phyloP scores from a whole-genome alignment of 2,329 filamentous ascomycete species.

The Nigrospora sphaerica region DNA sequence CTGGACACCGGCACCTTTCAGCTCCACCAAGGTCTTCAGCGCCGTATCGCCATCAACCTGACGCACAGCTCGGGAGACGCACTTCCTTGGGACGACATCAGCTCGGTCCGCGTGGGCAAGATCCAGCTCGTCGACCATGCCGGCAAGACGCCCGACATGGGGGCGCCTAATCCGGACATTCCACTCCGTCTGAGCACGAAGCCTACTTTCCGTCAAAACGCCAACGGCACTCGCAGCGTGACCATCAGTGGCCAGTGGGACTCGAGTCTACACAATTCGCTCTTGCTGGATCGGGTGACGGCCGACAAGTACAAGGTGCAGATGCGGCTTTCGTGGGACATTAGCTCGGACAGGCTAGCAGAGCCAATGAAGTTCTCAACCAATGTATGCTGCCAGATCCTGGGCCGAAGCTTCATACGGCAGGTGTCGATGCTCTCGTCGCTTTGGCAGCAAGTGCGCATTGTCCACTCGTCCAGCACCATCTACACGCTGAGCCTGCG shows the following conservation, averaged over 20 bases:
- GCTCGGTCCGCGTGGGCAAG: conserved; percentile 67
- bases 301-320: conserved; percentile 90
- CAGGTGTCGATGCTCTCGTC: conserved; percentile 82
- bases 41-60: conserved; percentile 80
- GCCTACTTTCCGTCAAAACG: conserved; percentile 75
- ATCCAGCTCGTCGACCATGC: conserved; percentile 78
- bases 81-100: conserved; percentile 82
- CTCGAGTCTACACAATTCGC: conserved; percentile 82
- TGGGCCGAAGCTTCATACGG: conserved; percentile 76
- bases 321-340: conserved; percentile 79
- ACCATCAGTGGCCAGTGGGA: conserved; percentile 94
- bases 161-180: conserved; percentile 65
- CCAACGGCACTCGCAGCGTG: conserved; percentile 83
- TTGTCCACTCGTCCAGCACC: conserved; percentile 79
- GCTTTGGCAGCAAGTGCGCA: conserved; percentile 75
- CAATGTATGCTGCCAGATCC: conserved; percentile 74
- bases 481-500: conserved; percentile 84
- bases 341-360: conserved; percentile 75
- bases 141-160: conserved; percentile 78
- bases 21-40: conserved; percentile 87
- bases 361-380: conserved; percentile 83
- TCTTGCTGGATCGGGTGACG: conserved; percentile 89
- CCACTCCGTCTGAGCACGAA: conserved; percentile 68
- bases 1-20: conserved; percentile 89
- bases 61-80: conserved; percentile 85